phyloP scores from a whole-genome alignment of 2,329 filamentous ascomycete genomes.

The Cladophialophora immunda region DNA sequence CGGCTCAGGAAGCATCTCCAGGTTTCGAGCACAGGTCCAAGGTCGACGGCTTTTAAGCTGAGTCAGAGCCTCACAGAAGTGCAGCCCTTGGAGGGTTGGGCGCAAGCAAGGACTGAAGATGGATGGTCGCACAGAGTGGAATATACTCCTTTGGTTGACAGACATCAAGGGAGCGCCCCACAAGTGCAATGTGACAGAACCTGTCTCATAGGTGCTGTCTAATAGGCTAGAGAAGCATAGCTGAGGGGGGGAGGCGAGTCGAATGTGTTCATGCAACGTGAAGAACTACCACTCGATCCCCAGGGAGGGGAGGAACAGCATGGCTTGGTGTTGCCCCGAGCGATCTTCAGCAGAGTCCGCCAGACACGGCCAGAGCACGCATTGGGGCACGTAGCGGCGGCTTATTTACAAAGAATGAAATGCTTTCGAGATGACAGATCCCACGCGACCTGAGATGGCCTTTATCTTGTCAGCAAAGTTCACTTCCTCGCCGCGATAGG shows the following conservation, averaged over 20 bases:
- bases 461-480: conserved; percentile 2
- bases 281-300: conserved; percentile 16
- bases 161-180: conserved; percentile 2
- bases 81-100: neutral
- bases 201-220: neutral
- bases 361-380: neutral
- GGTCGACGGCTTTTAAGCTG: conserved; percentile 22
- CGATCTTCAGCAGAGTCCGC: neutral
- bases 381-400: neutral
- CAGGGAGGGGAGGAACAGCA: neutral
- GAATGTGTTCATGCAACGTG: conserved; percentile 10
- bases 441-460: neutral
- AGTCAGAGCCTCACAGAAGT: conserved; percentile 22
- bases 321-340: conserved; percentile 3
- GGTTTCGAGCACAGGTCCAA: conserved; percentile 11
- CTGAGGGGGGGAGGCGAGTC: neutral
- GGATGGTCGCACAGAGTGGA: conserved; percentile 5
- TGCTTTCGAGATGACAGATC: neutral
- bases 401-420: neutral
- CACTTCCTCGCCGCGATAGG: conserved; percentile 9
- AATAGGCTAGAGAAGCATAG: conserved; percentile 10
- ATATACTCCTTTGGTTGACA: conserved; percentile 8
- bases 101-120: neutral
- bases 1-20: conserved; percentile 11
- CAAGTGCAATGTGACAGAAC: conserved; percentile 7